Evolutionary conservation across 179 eudicot genomes (phyloP).

Genomic region (Corrigiola litoralis): DNA sequence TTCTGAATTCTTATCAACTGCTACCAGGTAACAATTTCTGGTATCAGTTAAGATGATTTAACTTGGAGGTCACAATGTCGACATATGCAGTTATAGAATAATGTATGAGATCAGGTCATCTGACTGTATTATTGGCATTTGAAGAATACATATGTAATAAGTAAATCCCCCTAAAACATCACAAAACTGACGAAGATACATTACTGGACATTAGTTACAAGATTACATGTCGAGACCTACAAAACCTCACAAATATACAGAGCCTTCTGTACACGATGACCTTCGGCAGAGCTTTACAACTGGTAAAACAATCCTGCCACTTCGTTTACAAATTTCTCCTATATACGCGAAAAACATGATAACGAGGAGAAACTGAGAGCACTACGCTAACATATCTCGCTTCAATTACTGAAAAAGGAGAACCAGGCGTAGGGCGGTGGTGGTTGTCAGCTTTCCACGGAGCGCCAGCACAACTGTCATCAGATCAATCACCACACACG

Average conservation of each 20-base stretch:
- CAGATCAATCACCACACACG: slow-evolving; percentile 29
- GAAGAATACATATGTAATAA: no score
- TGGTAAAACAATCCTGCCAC: slow-evolving; percentile 7
- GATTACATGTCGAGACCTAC: slow-evolving; percentile 19
- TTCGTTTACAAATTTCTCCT: slow-evolving; percentile 13
- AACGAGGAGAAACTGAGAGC: slow-evolving; percentile 14
- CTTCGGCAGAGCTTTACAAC: slow-evolving; percentile 17
- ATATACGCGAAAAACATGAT: slow-evolving; percentile 19
- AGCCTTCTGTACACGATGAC: slow-evolving; percentile 27
- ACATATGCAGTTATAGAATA: not conserved
- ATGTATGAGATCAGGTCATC: slow-evolving; percentile 6
- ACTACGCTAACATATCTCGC: slow-evolving; percentile 15
- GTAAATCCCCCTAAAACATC: not conserved
- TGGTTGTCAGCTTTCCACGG: slow-evolving; percentile 1
- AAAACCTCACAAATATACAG: slow-evolving; percentile 26
- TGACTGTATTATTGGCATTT: not conserved
- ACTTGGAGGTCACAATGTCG: not conserved
- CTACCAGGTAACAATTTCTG: not conserved
- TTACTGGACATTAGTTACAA: slow-evolving; percentile 13
- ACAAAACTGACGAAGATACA: slow-evolving; percentile 1
- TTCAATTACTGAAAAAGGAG: slow-evolving; percentile 6
- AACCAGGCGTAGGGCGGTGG: not conserved
- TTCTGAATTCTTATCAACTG: not conserved
- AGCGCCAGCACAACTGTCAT: slow-evolving; percentile 2
- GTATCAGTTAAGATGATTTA: not conserved